Conservation (phyloP, 768 basidiomycete species). For the Tremella yokohamensis region DNA sequence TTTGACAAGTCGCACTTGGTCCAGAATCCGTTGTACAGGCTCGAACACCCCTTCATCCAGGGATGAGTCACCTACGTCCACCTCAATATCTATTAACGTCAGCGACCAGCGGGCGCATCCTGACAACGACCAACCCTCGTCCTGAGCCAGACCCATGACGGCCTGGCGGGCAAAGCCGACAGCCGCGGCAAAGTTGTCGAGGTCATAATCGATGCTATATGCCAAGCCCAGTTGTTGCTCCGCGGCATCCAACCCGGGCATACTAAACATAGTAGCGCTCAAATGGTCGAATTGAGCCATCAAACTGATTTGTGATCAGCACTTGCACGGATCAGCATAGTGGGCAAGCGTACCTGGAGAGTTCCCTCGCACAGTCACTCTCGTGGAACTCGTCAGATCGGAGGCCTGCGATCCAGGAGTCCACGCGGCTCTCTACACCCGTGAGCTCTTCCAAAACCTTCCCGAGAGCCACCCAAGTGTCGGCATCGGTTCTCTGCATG, state of each 20-base stretch:
- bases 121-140: constrained; percentile 61
- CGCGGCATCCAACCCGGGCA: constrained; percentile 78
- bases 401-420: constrained; percentile 82
- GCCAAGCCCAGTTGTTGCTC: constrained; percentile 84
- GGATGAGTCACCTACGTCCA: constrained; percentile 72
- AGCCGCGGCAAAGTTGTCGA: constrained; percentile 90
- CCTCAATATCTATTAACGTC: constrained; percentile 59
- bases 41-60: constrained; percentile 71
- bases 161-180: constrained; percentile 86
- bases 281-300: constrained; percentile 91
- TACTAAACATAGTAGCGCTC: constrained; percentile 77
- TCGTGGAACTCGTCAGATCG: constrained; percentile 87
- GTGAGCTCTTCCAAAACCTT: constrained; percentile 77
- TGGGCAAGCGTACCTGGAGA: constrained; percentile 66
- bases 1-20: constrained; percentile 77
- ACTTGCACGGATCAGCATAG: background rate
- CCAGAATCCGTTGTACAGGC: constrained; percentile 76
- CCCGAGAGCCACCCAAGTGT: constrained; percentile 80
- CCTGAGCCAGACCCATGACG: constrained; percentile 66
- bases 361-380: constrained; percentile 85
- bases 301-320: constrained; percentile 58
- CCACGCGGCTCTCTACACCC: constrained; percentile 84
- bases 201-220: constrained; percentile 77
- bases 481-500: constrained; percentile 73
- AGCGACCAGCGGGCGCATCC: constrained; percentile 7